Evolutionary conservation across 2,329 filamentous ascomycete genomes (phyloP), one percentile per base, ranked within the genome.

Genomic region (Aureobasidium uvarum): DNA sequence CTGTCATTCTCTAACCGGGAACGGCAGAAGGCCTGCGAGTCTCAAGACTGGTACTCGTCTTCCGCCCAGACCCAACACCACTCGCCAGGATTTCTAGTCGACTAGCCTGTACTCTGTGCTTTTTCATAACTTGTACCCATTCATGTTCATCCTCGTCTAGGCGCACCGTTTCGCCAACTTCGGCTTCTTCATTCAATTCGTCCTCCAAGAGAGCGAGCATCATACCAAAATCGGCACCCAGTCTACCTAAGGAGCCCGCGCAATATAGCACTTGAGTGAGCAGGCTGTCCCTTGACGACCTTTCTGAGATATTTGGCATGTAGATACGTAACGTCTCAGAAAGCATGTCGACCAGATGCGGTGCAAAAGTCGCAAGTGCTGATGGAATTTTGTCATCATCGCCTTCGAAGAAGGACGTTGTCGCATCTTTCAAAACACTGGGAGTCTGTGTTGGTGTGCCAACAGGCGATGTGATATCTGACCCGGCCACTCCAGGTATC

Each of bases 181-280:
- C 68, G 20, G 84, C 81, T 1, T 82, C 73, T 25, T 74, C 75
- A 71, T 80, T 70, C 46, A 72, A 28, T 11, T 74, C 80, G 63
- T 83, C 85, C 39, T 80, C 81, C 11, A 88, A 72, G 43, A 86
- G 72, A 0, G 92, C 91, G 66, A 98, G 83, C 69, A 97, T 85
- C 80, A 96, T 85, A 65, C 93, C 89, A 77, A 99, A 99, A 75
- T 99, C 95, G 1, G 91, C 93, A 2, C 95, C 95, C 0, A 98
- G 80, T 54, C 95, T 85, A 0, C 94, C 94, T 56, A 99, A 80
- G 77, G 93, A 97, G 52, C 92, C 91, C 0, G 94, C 93, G 71
- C 92, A 96, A 77, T 97, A 98, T 10, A 98, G 80, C 0, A 97
- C 90, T 75, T 98, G 94, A 0, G 93, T 98, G 43, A 97, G 79